Evolutionary conservation across 225 moss, liverwort and hornwort genomes (phyloP).

Genomic region (Neckera pumila): DNA sequence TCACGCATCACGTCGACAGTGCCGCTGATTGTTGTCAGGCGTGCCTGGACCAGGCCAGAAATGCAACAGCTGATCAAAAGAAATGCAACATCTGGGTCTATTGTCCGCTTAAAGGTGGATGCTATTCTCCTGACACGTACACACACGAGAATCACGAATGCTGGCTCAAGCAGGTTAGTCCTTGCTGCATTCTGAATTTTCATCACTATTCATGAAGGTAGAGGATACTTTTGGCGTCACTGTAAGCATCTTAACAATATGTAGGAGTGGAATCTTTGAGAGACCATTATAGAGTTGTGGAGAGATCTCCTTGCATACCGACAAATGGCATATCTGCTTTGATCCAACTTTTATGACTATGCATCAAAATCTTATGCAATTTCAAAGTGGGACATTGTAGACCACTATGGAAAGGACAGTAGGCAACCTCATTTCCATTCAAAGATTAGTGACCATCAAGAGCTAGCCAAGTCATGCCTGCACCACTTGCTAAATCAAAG

Average conservation of each 20-base stretch:
- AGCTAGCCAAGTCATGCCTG: not conserved
- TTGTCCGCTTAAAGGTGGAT: constrained; percentile 68
- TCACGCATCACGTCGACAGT: constrained; percentile 56
- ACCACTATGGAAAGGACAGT: not conserved
- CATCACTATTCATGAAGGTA: not conserved
- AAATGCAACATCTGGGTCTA: constrained; percentile 96
- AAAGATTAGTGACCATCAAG: not conserved
- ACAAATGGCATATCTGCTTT: not conserved
- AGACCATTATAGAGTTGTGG: not conserved
- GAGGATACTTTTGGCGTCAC: not conserved
- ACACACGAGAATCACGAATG: constrained; percentile 76
- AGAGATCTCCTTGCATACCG: not conserved
- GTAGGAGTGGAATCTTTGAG: not conserved
- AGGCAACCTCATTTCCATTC: not conserved
- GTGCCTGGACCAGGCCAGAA: constrained; percentile 70
- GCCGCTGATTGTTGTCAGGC: constrained; percentile 98
- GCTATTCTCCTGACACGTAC: constrained; percentile 79
- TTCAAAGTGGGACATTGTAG: not conserved
- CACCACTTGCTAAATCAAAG: not conserved
- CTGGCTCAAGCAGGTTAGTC: constrained; percentile 90
- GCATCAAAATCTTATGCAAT: not conserved
- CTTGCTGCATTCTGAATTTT: not conserved
- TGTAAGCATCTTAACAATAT: not conserved
- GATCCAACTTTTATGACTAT: not conserved
- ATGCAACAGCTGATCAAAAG: constrained; percentile 32